A percentile compares a stretch with the other conserved stretches of the same genome.
These are phyloP conservation scores for Microstroma glucosiphilum DNA, from an alignment of 1,284 basidiomycete species.

Conservation along the genomic window DNA sequence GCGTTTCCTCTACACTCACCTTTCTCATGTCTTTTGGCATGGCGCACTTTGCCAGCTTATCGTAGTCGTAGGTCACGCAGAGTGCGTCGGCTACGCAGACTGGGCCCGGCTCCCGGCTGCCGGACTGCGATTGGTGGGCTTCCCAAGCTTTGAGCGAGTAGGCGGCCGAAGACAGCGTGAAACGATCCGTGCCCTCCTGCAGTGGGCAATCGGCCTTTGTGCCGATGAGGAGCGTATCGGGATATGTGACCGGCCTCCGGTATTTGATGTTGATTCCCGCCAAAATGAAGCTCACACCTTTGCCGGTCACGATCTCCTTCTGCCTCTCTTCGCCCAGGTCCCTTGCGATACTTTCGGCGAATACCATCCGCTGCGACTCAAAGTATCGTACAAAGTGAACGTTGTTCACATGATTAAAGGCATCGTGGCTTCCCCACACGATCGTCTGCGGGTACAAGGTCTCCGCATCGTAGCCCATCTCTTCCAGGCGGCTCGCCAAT, in stretches of 20 bases:
- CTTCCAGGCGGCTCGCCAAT: too few relatives aligned
- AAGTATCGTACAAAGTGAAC: background rate
- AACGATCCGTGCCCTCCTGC: background rate
- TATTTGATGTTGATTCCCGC: background rate
- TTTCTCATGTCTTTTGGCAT: background rate
- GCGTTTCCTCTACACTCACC: too few relatives aligned
- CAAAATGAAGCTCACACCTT: background rate
- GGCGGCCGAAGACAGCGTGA: background rate
- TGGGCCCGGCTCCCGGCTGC: background rate
- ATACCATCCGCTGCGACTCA: background rate
- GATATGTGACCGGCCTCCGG: background rate
- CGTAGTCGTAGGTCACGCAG: constrained; percentile 6
- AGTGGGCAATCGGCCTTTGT: background rate
- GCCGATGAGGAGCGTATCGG: constrained; percentile 1
- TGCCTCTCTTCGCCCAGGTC: background rate
- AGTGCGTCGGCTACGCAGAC: background rate
- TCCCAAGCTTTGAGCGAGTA: constrained; percentile 2
- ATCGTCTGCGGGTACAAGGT: background rate
- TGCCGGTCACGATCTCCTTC: background rate
- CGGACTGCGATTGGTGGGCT: background rate
- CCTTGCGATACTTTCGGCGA: background rate
- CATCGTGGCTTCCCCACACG: background rate
- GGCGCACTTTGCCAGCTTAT: background rate
- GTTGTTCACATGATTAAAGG: constrained; percentile 3
- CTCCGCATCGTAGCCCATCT: too few relatives aligned